Base-by-base conservation (phyloP, 495 filamentous ascomycete genomes). In the Penicillium tannophilum region DNA sequence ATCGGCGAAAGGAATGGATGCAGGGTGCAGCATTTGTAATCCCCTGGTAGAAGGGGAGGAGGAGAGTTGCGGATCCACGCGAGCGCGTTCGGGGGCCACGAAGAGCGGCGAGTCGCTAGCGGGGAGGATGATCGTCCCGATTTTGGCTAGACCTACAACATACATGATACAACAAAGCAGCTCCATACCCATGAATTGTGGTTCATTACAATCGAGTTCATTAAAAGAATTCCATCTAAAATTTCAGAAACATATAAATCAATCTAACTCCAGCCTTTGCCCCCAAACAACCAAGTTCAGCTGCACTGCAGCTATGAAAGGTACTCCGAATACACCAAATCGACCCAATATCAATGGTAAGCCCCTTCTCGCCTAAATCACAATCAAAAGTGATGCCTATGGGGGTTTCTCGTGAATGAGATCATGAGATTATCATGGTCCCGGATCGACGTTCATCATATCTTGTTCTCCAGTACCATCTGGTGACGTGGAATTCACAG, bases 21-120 rank as follows among this genome's bases (percentile, higher is more conserved):
- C 20, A 23, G 45, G 8, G 39, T 57, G n/a, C 60, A 64, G 59
- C 28, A 43, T 43, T 44, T n/a, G 41, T 60, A 65, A 65, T 62
- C 59, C 53, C 46, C 56, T 26, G 39, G 44, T 14, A 52, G 20
- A 23, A 28, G 52, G 33, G 52, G n/a, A 26, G 41, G 20, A 17
- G 43, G 49, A 51, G 59, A 24, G 59, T 59, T 56, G 59, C 56
- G 59, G 61, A 60, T 62, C 63, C 63, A 65, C 63, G 63, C 63
- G 63, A 54, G 45, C 58, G 62, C 56, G 61, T 58, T 63, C 24
- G 49, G 57, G 61, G 52, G 35, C 49, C 49, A 45, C 30, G 49
- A 56, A 42, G 28, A 41, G 51, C 39, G 43, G 31, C 26, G 48
- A 48, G 50, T 33, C 48, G 36, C 58, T 64, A 61, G 59, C 49